phyloP scores from a whole-genome alignment of 2,329 filamentous ascomycete species.

The Trichophyton schoenleinii region DNA sequence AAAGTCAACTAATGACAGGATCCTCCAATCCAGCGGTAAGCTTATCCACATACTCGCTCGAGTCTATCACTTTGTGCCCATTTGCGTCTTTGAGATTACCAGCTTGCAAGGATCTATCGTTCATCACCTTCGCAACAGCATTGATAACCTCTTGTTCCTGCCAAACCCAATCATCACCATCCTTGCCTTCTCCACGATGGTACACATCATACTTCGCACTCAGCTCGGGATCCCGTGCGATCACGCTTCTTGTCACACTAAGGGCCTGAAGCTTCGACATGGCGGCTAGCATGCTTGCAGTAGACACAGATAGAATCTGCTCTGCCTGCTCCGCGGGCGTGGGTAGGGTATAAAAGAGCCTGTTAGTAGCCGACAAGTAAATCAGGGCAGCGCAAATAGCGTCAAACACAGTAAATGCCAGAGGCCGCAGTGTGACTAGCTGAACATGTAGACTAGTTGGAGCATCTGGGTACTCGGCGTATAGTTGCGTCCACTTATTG shows the following conservation, averaged over 20 bases:
- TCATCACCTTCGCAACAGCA: conserved; percentile 61
- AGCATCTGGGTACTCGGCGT: conserved; percentile 44
- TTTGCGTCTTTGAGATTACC: not conserved
- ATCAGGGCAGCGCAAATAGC: conserved; percentile 50
- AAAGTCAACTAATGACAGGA: not conserved
- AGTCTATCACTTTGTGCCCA: not conserved
- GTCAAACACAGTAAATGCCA: conserved; percentile 55
- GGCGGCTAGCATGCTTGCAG: conserved; percentile 45
- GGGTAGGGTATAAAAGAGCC: conserved; percentile 55
- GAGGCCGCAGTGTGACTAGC: conserved; percentile 48
- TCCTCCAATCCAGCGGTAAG: conserved; percentile 10
- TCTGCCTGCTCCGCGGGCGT: conserved; percentile 38
- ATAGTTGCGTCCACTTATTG: conserved; percentile 33
- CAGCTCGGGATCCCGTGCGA: conserved; percentile 59
- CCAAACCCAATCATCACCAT: conserved; percentile 1
- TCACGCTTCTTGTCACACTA: conserved; percentile 67
- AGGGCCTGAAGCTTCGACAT: conserved; percentile 58
- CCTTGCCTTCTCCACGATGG: conserved; percentile 35
- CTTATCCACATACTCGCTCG: conserved; percentile 7
- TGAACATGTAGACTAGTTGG: conserved; percentile 24
- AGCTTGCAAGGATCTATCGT: conserved; percentile 5
- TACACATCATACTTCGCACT: conserved; percentile 56
- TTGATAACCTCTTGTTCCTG: conserved; percentile 49
- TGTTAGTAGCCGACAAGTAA: conserved; percentile 67
- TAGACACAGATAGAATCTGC: conserved; percentile 22